phyloP scores from a whole-genome alignment of 805 yeast genomes.

The Starmerella potacharoeniae region DNA sequence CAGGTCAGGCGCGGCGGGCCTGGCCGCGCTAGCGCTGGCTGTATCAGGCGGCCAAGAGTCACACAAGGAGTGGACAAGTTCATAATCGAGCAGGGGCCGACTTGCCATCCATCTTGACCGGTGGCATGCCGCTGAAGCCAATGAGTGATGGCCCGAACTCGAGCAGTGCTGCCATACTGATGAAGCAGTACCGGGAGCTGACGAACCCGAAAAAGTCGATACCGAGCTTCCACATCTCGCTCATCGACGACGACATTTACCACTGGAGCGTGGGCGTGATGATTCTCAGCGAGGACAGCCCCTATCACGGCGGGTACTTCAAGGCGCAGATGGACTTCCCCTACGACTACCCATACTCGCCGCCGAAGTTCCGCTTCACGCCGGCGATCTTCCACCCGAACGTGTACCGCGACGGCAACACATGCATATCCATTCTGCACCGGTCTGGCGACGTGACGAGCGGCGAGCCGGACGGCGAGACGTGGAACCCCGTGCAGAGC shows the following conservation, averaged over 20 bases:
- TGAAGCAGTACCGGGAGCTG: slow-evolving; percentile 88
- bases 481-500: slow-evolving; percentile 68
- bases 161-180: slow-evolving; percentile 64
- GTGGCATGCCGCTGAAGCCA: slow-evolving; percentile 14
- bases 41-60: background rate
- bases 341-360: slow-evolving; percentile 77
- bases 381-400: slow-evolving; percentile 94
- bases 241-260: slow-evolving; percentile 51
- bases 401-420: slow-evolving; percentile 83
- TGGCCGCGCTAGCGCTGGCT: no score
- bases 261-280: slow-evolving; percentile 81
- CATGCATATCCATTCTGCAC: slow-evolving; percentile 87
- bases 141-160: slow-evolving; percentile 19
- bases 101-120: background rate
- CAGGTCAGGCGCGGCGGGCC: background rate
- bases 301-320: slow-evolving; percentile 89
- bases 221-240: slow-evolving; percentile 51
- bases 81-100: background rate
- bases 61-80: background rate
- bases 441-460: slow-evolving; percentile 82
- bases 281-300: slow-evolving; percentile 80
- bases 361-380: slow-evolving; percentile 85
- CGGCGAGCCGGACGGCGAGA: slow-evolving; percentile 86
- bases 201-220: slow-evolving; percentile 83
- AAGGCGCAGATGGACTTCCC: slow-evolving; percentile 92